A percentile compares a stretch with the other conserved stretches of the same genome.
Evolutionary conservation across 2,329 filamentous ascomycete genomes (phyloP).

Genomic region (Aspergillus oerlinghausenensis): DNA sequence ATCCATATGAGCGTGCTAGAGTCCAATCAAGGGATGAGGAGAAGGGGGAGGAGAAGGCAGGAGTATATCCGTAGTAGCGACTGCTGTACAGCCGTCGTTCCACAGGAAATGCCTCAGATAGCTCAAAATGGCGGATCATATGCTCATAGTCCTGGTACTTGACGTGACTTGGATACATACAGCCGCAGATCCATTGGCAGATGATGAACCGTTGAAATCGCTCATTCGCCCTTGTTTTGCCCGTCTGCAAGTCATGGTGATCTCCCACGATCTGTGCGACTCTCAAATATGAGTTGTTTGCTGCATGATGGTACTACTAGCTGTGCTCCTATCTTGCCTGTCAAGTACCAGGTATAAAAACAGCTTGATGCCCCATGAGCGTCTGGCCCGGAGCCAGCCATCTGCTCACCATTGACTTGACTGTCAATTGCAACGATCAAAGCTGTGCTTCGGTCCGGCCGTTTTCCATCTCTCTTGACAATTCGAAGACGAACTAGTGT

Average conservation of each 20-base stretch:
- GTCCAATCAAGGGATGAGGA: not conserved
- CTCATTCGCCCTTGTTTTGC: not conserved
- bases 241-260: not conserved
- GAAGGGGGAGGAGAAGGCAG: not conserved
- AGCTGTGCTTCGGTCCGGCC: too few relatives aligned
- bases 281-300: not conserved
- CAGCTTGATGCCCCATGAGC: not conserved
- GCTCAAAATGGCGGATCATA: not conserved
- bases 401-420: too few relatives aligned
- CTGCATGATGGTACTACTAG: not conserved
- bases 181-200: not conserved
- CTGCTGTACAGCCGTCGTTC: not conserved
- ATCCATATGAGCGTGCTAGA: not conserved
- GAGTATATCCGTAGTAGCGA: not conserved
- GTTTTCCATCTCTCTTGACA: not conserved
- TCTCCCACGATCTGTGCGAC: not conserved
- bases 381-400: not conserved
- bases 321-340: not conserved
- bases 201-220: not conserved
- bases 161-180: not conserved
- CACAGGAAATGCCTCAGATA: not conserved
- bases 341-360: not conserved
- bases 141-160: not conserved
- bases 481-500: not conserved
- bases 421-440: too few relatives aligned